Conservation (phyloP, 169 alveolate species). For the Cyclospora cayetanensis region DNA sequence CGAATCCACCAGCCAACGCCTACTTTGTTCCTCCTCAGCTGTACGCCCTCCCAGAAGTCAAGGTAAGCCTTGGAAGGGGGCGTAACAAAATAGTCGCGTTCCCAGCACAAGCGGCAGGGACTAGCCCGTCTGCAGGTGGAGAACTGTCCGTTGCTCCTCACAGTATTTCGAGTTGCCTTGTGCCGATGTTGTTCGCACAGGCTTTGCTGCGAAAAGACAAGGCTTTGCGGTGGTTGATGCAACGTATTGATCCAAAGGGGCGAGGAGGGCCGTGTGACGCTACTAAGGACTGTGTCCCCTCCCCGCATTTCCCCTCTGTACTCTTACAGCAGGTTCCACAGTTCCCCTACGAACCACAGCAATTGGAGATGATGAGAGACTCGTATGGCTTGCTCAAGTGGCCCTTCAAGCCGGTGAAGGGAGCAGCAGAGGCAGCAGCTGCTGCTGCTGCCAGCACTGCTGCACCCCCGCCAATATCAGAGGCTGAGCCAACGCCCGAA, state of each 20-base stretch:
- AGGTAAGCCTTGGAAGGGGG: too few relatives aligned
- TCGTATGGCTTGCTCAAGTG: slow-evolving; percentile 72
- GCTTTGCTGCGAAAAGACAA: slow-evolving; percentile 6
- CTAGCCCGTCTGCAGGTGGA: neutral
- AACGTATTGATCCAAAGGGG: slow-evolving; percentile 29
- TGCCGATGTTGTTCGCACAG: neutral
- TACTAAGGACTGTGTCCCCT: slow-evolving; percentile 60
- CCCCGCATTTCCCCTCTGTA: slow-evolving; percentile 73
- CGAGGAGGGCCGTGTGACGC: slow-evolving; percentile 37
- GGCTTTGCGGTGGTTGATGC: slow-evolving; percentile 57
- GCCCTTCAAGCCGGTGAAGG: slow-evolving; percentile 56
- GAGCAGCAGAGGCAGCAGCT: slow-evolving; percentile 15
- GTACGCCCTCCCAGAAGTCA: slow-evolving; percentile 30
- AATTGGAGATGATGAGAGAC: slow-evolving; percentile 63
- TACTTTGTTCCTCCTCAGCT: slow-evolving; percentile 52
- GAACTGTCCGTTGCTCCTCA: neutral
- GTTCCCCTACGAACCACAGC: slow-evolving; percentile 70
- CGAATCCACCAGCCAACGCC: slow-evolving; percentile 27
- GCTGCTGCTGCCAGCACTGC: neutral
- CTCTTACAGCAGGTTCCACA: slow-evolving; percentile 65
- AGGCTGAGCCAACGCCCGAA: slow-evolving; percentile 28
- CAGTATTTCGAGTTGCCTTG: neutral
- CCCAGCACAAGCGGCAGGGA: neutral
- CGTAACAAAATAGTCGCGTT: neutral
- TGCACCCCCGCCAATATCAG: slow-evolving; percentile 5